Conservation (phyloP, 108 stramenopile species). For the Pelagomonas calceolata region DNA sequence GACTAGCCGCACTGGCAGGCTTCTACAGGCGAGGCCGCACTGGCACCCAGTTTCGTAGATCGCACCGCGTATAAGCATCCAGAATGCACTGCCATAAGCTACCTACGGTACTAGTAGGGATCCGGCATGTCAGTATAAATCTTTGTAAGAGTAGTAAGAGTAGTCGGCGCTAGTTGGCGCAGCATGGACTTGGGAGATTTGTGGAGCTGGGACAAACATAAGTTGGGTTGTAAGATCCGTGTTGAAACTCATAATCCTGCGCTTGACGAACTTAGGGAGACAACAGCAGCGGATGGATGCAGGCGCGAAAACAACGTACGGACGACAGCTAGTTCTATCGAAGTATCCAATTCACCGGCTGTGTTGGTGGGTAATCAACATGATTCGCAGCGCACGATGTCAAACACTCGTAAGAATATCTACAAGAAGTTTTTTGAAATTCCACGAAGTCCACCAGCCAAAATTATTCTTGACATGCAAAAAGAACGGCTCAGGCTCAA, state of each 20-base stretch:
- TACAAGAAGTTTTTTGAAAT: slow-evolving; percentile 34
- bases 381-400: not conserved
- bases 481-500: slow-evolving; percentile 24
- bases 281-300: not conserved
- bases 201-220: slow-evolving; percentile 37
- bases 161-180: too few relatives aligned
- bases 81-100: too few relatives aligned
- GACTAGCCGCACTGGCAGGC: too few relatives aligned
- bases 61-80: too few relatives aligned
- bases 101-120: too few relatives aligned
- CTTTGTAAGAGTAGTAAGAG: too few relatives aligned
- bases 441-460: slow-evolving; percentile 35
- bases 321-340: not conserved
- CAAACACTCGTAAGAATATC: slow-evolving; percentile 15
- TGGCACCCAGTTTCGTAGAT: too few relatives aligned
- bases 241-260: slow-evolving; percentile 39
- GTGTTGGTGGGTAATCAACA: not conserved
- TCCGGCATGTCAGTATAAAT: too few relatives aligned
- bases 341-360: not conserved
- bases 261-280: slow-evolving; percentile 31
- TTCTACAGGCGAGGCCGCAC: too few relatives aligned
- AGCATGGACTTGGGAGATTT: slow-evolving; percentile 34
- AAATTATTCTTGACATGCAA: slow-evolving; percentile 42
- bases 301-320: not conserved
- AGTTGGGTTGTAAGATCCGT: slow-evolving; percentile 33